Evolutionary conservation across 306 rosid species (phyloP), one percentile per base, ranked within the genome.

Genomic region (Cajanus cajan): DNA sequence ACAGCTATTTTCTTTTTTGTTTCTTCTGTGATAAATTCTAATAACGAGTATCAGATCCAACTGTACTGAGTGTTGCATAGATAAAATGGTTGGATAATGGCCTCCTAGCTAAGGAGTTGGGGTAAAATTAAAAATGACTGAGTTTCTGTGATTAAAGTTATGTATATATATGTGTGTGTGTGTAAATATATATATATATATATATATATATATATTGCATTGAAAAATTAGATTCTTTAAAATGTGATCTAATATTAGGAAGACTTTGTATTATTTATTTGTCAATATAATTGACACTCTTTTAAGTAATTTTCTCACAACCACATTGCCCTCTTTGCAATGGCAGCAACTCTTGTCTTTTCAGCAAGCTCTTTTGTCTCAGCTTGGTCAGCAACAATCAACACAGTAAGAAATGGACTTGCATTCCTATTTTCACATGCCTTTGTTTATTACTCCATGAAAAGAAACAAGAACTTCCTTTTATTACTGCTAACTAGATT

Each of bases 321-420:
- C 52, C 43, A 13, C 28, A 4, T 67, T 28, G 37, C 73, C 9
- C 45, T 65, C 24, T 70, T 41, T 34, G 21, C 73, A 47, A 58
- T 78, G 75, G 88, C 94, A 90, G 96, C 87, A 80, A 87, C 85
- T 93, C 68, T 34, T 88, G 80, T 79, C 96, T 58, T 68, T 90
- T 73, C 90, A 86, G 86, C 94, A 88, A 85, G 78, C 87, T 54
- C 92, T 88, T 65, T 43, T 89, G 86, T 82, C 94, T 24, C 93
- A 86, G 85, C 73, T 84, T 80, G 88, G 89, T 78, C 88, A 66
- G 67, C 89, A 81, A 75, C 97, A 88, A 80, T 71, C 97, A 82
- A 81, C 91, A 59, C 90, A 74, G 96, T 90, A 87, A 89, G 97
- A 83, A 80, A 70, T 78, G 72, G 59, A 74, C 11, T 77, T 45